A percentile compares a stretch with the other conserved stretches of the same genome.
Evolutionary conservation across 345 rosid species (phyloP).

Genomic region (Turritis glabra): DNA sequence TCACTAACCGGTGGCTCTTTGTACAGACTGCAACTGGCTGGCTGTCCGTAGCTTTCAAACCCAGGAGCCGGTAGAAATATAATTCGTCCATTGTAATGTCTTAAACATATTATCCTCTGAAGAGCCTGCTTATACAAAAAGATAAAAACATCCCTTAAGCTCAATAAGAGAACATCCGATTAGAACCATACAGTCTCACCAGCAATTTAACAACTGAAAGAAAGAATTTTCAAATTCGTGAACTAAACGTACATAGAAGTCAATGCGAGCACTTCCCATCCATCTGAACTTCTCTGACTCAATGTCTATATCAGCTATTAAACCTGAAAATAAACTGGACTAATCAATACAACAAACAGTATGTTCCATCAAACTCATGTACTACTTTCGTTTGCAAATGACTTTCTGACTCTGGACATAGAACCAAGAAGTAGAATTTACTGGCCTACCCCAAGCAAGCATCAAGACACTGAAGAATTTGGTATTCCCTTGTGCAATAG

Average conservation of each 20-base stretch:
- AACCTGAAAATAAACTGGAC: slow-evolving; percentile 52
- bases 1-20: slow-evolving; percentile 36
- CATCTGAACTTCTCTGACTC: slow-evolving; percentile 93
- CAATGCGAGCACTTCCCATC: slow-evolving; percentile 90
- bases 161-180: neutral
- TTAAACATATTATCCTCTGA: slow-evolving; percentile 61
- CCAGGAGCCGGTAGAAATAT: slow-evolving; percentile 84
- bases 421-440: neutral
- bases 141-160: neutral
- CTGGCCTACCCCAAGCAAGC: slow-evolving; percentile 89
- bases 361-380: neutral
- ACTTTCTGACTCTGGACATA: neutral
- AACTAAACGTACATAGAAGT: slow-evolving; percentile 66
- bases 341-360: neutral
- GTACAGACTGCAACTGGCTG: slow-evolving; percentile 41
- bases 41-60: slow-evolving; percentile 69
- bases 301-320: slow-evolving; percentile 92
- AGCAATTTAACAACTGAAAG: neutral
- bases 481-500: slow-evolving; percentile 68
- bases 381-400: neutral
- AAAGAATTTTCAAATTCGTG: neutral
- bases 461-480: slow-evolving; percentile 80
- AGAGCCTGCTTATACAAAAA: slow-evolving; percentile 49
- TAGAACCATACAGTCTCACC: slow-evolving; percentile 1
- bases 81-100: slow-evolving; percentile 66